Conservation (phyloP, 352 stramenopile genomes). For the Globisporangium splendens region DNA sequence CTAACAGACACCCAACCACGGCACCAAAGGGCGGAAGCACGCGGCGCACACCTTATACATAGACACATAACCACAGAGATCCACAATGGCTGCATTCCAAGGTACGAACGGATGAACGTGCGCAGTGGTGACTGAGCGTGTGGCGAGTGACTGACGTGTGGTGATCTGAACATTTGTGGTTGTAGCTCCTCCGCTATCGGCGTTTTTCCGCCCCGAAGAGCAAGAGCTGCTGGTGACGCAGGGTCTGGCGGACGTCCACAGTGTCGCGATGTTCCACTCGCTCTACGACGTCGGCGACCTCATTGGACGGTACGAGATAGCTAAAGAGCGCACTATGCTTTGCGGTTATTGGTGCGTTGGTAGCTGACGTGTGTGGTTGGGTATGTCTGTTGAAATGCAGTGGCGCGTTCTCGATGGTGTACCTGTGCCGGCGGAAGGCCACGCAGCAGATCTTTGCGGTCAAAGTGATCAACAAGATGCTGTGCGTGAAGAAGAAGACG, state of each 20-base stretch:
- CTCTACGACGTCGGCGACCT: slow-evolving; percentile 87
- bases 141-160: too few species aligned
- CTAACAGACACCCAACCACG: too few species aligned
- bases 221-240: slow-evolving; percentile 82
- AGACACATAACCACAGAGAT: neutral
- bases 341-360: neutral
- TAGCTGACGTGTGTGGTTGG: neutral
- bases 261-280: slow-evolving; percentile 84
- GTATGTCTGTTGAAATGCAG: slow-evolving; percentile 11
- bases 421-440: slow-evolving; percentile 76
- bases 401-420: slow-evolving; percentile 83
- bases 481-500: slow-evolving; percentile 85
- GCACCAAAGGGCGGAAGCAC: too few species aligned
- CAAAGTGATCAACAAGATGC: slow-evolving; percentile 87
- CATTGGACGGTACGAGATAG: slow-evolving; percentile 49
- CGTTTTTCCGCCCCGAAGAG: slow-evolving; percentile 83
- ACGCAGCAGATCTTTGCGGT: slow-evolving; percentile 81
- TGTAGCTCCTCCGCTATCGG: slow-evolving; percentile 76
- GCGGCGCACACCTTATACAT: too few species aligned
- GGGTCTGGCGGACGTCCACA: slow-evolving; percentile 76
- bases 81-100: slow-evolving; percentile 70
- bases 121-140: too few species aligned
- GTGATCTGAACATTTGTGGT: slow-evolving; percentile 4
- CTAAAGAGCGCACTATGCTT: too few species aligned
- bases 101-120: too few species aligned